Base-by-base conservation (phyloP, 352 stramenopile species). In the Globisporangium camurandrum region DNA sequence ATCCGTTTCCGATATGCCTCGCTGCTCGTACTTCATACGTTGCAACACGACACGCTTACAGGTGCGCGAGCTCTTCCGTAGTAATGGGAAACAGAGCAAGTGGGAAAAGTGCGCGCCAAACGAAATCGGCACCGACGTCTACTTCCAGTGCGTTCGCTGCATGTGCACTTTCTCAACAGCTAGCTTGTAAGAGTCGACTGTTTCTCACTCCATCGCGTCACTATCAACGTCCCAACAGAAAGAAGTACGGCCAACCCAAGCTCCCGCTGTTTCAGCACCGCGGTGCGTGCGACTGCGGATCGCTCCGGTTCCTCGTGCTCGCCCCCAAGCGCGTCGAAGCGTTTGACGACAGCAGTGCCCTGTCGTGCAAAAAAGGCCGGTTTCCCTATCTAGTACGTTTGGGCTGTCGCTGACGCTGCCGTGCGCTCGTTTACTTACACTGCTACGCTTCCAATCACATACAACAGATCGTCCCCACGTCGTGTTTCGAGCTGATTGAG, bases 291-390 rank as follows among this genome's bases (percentile, higher is more conserved):
- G 77, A 88, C 44, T 91, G 80, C 30, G 75, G 75, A 4, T 71
- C 75, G 14, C 39, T 91, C 26, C 64, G 73, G 55, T 89, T 91
- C 54, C 69, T 86, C 51, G 55, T 89, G 14, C 56, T 91, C 16
- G 80, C 80, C 4, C 77, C 80, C 3, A 87, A 84, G 59, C 66
- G 68, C 34, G 71, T 88, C n/a, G 79, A 87, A 17, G 80, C 77
- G 3, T 91, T 88, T 44, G 80, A 91, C 51, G 80, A 91, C 49
- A 89, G 77, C 67, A 88, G 89, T 49, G 72, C 75, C 39, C 64
- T 89, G 26, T 84, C 80, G 3, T 89, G 77, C 69, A 91, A 91
- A 62, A 87, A 86, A 47, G 80, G 80, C 3, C 68, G 80, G 23
- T 89, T 89, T 36, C 80, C 80, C 5, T 87, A 85, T 40, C 41